phyloP scores from a whole-genome alignment of 352 stramenopile species.

The Globisporangium polare region DNA sequence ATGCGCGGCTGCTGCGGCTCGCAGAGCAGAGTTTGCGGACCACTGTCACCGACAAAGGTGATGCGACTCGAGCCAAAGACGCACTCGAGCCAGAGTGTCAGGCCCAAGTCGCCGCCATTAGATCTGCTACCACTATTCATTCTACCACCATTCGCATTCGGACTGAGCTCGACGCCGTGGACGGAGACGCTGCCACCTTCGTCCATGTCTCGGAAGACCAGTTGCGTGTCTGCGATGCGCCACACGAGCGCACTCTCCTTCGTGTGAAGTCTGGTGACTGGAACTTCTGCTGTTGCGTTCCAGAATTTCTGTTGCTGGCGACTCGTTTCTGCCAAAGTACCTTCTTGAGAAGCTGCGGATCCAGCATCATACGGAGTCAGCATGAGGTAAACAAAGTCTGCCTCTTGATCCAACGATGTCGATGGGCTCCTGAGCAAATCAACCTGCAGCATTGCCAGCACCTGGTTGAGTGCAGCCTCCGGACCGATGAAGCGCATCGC shows the following conservation, averaged over 20 bases:
- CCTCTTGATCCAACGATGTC: neutral
- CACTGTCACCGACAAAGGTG: neutral
- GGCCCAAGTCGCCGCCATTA: neutral
- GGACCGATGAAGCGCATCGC: conserved; percentile 22
- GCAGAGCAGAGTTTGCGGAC: neutral
- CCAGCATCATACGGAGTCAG: neutral
- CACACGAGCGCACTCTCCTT: neutral
- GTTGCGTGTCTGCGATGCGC: conserved; percentile 8
- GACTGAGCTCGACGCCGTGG: neutral
- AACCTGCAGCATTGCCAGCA: conserved; percentile 21
- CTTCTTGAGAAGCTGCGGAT: neutral
- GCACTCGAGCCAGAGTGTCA: conserved; percentile 13
- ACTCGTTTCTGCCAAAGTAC: neutral
- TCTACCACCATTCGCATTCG: neutral
- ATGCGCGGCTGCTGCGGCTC: conserved; percentile 4
- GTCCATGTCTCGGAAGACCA: conserved; percentile 2
- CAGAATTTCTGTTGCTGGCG: neutral
- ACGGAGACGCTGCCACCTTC: neutral
- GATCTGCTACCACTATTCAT: neutral
- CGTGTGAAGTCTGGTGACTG: neutral
- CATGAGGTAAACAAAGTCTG: neutral
- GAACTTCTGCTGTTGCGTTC: conserved; percentile 3
- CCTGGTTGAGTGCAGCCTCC: conserved; percentile 12
- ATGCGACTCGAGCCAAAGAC: neutral
- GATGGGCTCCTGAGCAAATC: neutral